Evolutionary conservation across 2,329 filamentous ascomycete genomes (phyloP), one percentile per base, ranked within the genome.

Genomic region (Triangularia setosa): DNA sequence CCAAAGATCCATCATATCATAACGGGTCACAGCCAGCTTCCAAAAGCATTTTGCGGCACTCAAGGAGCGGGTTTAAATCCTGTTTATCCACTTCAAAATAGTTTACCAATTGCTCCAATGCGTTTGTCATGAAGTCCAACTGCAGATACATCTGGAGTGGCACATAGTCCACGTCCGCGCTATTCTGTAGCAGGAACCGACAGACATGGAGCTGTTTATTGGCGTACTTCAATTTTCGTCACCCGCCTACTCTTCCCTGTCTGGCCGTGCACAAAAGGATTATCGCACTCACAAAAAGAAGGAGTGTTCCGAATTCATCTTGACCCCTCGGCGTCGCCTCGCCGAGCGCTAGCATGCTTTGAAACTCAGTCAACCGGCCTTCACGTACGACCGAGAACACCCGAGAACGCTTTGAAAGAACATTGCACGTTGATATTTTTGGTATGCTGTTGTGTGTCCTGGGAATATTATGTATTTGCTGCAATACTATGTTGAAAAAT

Each of bases 271-370:
- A 6, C 14, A 48, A n/a, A n/a, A n/a, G n/a, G 25, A 28, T 8
- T 66, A 53, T 14, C n/a, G n/a, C n/a, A 65, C 67, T 61, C n/a
- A 72, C 71, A 55, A 64, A 61, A 0, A 72, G 61, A 4, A 72
- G 52, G 1, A 68, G 68, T 1, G 64, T 54, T 2, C 68, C 70
- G 12, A 55, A 4, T 53, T 72, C 65, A 25, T 71, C 69, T 24
- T 72, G 67, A 23, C 72, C 71, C 57, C 62, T 62, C 0, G 67
- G 56, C 4, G 68, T 70, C 1, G 70, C 71, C 3, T 60, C 14
- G 0, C 64, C 64, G 0, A 27, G 25, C 23, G 53, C 44, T 0
- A 72, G 40, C 68, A 73, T 62, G 7, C 44, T 48, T n/a, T 55
- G 58, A 21, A 66, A 55, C 18, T 60, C 52, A 2, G 7, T 24